Conservation (phyloP, 2,329 filamentous ascomycete genomes). For the Aureobasidium pullulans region DNA sequence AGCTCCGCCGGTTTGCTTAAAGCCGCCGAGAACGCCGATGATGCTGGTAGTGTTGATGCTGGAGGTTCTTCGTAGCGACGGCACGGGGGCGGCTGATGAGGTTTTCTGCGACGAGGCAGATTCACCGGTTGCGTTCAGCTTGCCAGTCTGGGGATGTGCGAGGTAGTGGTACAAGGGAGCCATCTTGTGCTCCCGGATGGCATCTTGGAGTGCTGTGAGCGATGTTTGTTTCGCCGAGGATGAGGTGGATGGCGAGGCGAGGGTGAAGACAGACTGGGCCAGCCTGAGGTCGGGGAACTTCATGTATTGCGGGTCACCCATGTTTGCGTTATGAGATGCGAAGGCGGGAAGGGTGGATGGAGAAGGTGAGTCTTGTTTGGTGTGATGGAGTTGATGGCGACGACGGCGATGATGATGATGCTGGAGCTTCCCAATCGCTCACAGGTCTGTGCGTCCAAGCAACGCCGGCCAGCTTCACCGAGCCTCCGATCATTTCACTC, state of each 20-base stretch:
- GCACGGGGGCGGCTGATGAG: slow-evolving; percentile 20
- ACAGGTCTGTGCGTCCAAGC: background rate
- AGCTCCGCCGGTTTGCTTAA: slow-evolving; percentile 42
- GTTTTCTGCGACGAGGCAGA: slow-evolving; percentile 34
- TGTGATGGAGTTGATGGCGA: background rate
- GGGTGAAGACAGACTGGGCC: slow-evolving; percentile 77
- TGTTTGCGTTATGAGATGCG: slow-evolving; percentile 25
- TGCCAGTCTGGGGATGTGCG: slow-evolving; percentile 72
- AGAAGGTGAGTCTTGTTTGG: background rate
- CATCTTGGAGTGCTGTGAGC: slow-evolving; percentile 69
- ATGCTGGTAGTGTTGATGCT: slow-evolving; percentile 50
- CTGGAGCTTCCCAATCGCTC: background rate
- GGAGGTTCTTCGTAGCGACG: slow-evolving; percentile 33
- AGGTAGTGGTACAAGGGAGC: slow-evolving; percentile 79
- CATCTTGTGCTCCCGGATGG: slow-evolving; percentile 78
- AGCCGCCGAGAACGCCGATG: slow-evolving; percentile 36
- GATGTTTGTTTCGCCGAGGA: slow-evolving; percentile 61
- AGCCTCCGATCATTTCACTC: background rate
- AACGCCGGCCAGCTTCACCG: background rate
- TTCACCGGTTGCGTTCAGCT: slow-evolving; percentile 71
- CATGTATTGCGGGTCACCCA: slow-evolving; percentile 77
- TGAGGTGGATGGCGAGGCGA: slow-evolving; percentile 71
- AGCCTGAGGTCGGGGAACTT: slow-evolving; percentile 77
- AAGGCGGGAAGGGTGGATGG: background rate
- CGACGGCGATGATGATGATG: slow-evolving; percentile 7